Evolutionary conservation across 441 rosid species (phyloP), one percentile per base, ranked within the genome.

Genomic region (Adansonia grandidieri): DNA sequence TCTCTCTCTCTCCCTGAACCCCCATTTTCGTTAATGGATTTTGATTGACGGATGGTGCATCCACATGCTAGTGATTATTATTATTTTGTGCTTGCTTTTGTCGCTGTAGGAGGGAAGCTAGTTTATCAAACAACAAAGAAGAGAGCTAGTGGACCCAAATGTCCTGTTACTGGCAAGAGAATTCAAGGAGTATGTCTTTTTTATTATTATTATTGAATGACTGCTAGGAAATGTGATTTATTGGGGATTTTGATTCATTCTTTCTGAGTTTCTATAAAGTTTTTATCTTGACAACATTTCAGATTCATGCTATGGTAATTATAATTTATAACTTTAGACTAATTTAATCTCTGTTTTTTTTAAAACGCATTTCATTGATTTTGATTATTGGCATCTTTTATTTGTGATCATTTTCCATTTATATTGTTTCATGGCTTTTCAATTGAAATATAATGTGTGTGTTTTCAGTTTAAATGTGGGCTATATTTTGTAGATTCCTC

Each of bases 121-220:
- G 80, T 77, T 58, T 77, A 77, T 57, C 75, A 77, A 45, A 60
- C 80, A 60, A 70, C 70, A 2, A 77, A 77, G 61, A 77, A 77
- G 86, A 87, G 79, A 7, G 44, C 75, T 42, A 60, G 80, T 8
- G 80, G 80, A 4, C 80, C 75, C 6, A 70, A 77, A 77, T 77
- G 75, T 17, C 80, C 75, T 22, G 80, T 77, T 57, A 70, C 75
- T 37, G 75, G 80, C 19, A 77, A 77, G 62, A 58, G 80, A 37
- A 77, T 77, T 58, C 80, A 77, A 69, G 80, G 80, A 19, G 75
- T 77, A 69, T 42, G 61, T 11, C 32, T 4, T 20, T n/a, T 28
- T 5, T 32, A n/a, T 11, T 11, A 3, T 15, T 50, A 10, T 10
- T 32, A 1, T 63, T n/a, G 47, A 15, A 13, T 57, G 13, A 19